Evolutionary conservation across 2,329 filamentous ascomycete species (phyloP).

Genomic region (Neocucurbitaria cava): DNA sequence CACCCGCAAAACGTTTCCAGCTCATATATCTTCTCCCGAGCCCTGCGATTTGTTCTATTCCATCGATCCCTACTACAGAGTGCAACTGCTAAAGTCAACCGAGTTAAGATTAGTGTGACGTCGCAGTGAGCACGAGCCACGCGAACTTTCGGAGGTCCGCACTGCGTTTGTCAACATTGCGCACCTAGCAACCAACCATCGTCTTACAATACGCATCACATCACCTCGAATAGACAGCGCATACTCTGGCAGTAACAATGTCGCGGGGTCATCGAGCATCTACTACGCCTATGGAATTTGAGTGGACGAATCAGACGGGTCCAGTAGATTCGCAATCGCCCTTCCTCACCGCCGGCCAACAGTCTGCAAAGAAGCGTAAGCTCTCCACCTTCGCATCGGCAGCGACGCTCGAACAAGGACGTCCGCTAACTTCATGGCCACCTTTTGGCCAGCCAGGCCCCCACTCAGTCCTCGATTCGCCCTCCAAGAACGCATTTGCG

Average conservation of each 20-base stretch:
- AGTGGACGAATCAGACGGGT: conserved; percentile 57
- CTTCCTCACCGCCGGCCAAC: conserved; percentile 48
- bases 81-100: background rate
- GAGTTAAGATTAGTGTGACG: background rate
- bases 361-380: conserved; percentile 50
- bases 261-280: conserved; percentile 45
- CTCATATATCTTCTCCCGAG: background rate
- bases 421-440: conserved; percentile 22
- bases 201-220: background rate
- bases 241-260: conserved; percentile 18
- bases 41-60: background rate
- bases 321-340: conserved; percentile 57
- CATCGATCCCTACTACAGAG: background rate
- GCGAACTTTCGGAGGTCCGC: conserved; percentile 5
- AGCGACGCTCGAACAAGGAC: conserved; percentile 1
- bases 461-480: conserved; percentile 52
- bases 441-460: conserved; percentile 27
- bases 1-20: background rate
- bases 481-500: conserved; percentile 54
- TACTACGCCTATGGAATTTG: conserved; percentile 62
- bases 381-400: conserved; percentile 11
- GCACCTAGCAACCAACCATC: conserved; percentile 6
- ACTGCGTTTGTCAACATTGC: conserved; percentile 8
- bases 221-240: background rate
- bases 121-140: background rate